Conservation (phyloP, 129 eudicot species). For the Apium graveolens region DNA sequence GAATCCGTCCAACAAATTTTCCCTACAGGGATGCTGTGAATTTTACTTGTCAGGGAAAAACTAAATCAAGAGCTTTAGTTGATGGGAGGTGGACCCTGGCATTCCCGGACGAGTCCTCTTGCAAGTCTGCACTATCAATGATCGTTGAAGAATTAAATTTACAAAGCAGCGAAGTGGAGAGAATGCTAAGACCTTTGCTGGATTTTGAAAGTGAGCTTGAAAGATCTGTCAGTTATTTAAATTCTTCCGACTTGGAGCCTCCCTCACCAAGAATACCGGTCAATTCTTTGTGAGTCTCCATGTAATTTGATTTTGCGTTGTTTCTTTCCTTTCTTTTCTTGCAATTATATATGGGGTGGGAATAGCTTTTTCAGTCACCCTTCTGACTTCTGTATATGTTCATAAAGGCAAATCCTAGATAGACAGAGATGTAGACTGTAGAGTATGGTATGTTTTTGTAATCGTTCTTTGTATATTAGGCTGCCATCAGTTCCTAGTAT, state of each 20-base stretch:
- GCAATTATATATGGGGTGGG: conserved; percentile 13
- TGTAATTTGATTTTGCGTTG: not conserved
- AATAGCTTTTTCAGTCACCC: conserved; percentile 13
- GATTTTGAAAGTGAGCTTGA: conserved; percentile 31
- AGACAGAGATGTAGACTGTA: conserved; percentile 25
- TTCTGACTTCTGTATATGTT: conserved; percentile 28
- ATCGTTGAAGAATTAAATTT: conserved; percentile 49
- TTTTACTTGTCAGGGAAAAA: conserved; percentile 39
- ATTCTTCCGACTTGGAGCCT: conserved; percentile 9
- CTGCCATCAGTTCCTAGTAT: not conserved
- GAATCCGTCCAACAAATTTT: conserved; percentile 77
- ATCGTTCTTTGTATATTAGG: conserved; percentile 35
- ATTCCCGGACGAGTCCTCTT: conserved; percentile 66
- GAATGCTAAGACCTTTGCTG: conserved; percentile 54
- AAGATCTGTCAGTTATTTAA: conserved; percentile 13
- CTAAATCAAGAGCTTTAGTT: conserved; percentile 59
- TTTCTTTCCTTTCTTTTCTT: not conserved
- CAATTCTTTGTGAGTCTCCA: conserved; percentile 15
- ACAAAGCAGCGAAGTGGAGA: conserved; percentile 55
- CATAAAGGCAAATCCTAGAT: conserved; percentile 17
- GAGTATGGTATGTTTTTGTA: conserved; percentile 15
- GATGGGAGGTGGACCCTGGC: conserved; percentile 99
- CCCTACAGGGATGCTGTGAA: conserved; percentile 36
- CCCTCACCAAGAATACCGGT: conserved; percentile 16
- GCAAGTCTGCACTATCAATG: conserved; percentile 67